Percentiles rank a stretch among this genome's conserved stretches.
These are phyloP conservation scores for Neoarthrinium moseri DNA, from an alignment of 2,329 filamentous ascomycete genomes.

Conservation along the genomic window DNA sequence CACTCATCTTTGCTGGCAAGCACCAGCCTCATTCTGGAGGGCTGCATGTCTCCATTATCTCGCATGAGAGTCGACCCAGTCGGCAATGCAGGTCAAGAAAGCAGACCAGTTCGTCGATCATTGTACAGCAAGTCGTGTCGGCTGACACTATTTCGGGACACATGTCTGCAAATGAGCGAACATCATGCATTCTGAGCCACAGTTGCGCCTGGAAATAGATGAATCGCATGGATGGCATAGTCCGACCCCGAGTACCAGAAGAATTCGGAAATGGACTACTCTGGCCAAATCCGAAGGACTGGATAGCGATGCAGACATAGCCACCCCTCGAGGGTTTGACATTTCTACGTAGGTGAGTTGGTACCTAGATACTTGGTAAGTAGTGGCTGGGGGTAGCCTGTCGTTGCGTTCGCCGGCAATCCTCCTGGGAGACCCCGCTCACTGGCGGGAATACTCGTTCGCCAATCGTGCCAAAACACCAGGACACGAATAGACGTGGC, in stretches of 20 bases:
- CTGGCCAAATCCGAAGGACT: too few relatives aligned
- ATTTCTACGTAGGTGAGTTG: too few relatives aligned
- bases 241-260: too few relatives aligned
- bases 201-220: neutral
- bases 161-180: neutral
- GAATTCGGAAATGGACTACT: too few relatives aligned
- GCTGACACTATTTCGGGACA: conserved; percentile 20
- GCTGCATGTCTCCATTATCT: conserved; percentile 17
- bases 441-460: neutral
- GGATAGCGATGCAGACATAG: too few relatives aligned
- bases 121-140: conserved; percentile 12
- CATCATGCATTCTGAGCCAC: neutral
- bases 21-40: conserved; percentile 19
- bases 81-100: conserved; percentile 7
- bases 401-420: too few relatives aligned
- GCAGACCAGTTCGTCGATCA: conserved; percentile 8
- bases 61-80: conserved; percentile 18
- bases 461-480: neutral
- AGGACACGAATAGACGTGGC: neutral
- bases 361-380: too few relatives aligned
- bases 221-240: too few relatives aligned
- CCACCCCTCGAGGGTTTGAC: too few relatives aligned
- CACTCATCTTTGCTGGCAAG: neutral
- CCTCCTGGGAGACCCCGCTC: neutral
- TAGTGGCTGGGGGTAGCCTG: too few relatives aligned